Evolutionary conservation across 345 rosid genomes (phyloP).

Genomic region (Reutealis trisperma): DNA sequence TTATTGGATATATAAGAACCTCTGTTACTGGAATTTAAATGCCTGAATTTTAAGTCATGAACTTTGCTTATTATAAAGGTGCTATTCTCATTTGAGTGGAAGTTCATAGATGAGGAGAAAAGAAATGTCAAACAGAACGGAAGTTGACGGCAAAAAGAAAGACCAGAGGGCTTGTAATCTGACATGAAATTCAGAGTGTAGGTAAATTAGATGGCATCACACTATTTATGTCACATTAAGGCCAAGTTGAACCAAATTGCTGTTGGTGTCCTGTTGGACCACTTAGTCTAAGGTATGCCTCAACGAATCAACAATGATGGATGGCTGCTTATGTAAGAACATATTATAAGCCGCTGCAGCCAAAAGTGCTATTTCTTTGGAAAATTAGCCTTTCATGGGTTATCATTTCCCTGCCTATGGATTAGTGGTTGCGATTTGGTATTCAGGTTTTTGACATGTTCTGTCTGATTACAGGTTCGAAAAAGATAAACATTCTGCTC

Average conservation of each 20-base stretch:
- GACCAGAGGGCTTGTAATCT: neutral
- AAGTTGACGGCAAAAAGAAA: neutral
- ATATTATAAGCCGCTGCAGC: neutral
- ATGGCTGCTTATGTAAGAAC: neutral
- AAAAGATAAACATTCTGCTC: slow-evolving; percentile 2
- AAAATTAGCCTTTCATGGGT: neutral
- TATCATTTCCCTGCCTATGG: neutral
- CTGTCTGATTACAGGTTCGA: slow-evolving; percentile 1
- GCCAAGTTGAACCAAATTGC: neutral
- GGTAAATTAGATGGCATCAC: neutral
- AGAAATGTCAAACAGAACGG: neutral
- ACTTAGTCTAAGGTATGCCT: neutral
- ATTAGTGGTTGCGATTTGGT: neutral
- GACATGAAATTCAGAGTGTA: neutral
- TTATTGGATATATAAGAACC: neutral
- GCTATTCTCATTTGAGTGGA: too few relatives aligned
- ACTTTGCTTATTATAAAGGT: neutral
- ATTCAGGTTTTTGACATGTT: neutral
- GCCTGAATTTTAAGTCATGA: neutral
- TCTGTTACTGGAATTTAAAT: too few relatives aligned
- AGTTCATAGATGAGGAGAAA: neutral
- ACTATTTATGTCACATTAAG: neutral
- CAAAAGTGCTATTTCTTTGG: neutral
- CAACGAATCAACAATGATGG: neutral
- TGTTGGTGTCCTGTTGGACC: neutral